Evolutionary conservation across 441 rosid species (phyloP).

Genomic region (Eutrema salsugineum): DNA sequence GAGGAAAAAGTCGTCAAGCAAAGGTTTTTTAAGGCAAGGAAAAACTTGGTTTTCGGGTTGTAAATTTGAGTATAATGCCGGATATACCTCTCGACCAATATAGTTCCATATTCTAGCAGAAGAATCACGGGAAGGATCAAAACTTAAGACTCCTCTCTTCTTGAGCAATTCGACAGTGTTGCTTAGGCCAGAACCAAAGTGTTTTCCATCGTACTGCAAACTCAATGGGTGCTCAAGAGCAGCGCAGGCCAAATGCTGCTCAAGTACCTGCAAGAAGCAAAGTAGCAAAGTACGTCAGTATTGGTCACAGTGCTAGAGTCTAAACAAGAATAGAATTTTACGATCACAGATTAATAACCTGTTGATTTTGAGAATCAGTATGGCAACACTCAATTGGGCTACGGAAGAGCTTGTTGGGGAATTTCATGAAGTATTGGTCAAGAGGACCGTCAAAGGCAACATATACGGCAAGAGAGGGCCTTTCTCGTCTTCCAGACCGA

Average conservation of each 20-base stretch:
- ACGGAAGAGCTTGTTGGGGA: conserved; percentile 75
- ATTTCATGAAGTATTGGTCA: conserved; percentile 90
- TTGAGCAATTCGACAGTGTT: conserved; percentile 49
- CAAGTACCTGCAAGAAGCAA: conserved; percentile 63
- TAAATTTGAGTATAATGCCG: neutral
- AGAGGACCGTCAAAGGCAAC: conserved; percentile 86
- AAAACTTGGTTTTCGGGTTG: neutral
- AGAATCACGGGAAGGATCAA: conserved; percentile 46
- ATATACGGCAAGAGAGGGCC: conserved; percentile 81
- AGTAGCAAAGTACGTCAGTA: conserved; percentile 19
- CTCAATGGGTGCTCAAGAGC: conserved; percentile 82
- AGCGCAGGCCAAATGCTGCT: conserved; percentile 86
- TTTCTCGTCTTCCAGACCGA: conserved; percentile 92
- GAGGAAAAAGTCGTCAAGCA: conserved; percentile 15
- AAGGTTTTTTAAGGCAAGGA: conserved; percentile 6
- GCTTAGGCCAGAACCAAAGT: conserved; percentile 66
- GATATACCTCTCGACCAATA: conserved; percentile 77
- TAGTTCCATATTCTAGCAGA: conserved; percentile 72
- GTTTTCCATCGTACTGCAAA: conserved; percentile 67
- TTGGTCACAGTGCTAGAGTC: neutral
- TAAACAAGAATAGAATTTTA: neutral
- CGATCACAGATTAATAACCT: conserved; percentile 43
- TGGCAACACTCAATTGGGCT: conserved; percentile 88
- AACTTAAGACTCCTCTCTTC: conserved; percentile 57
- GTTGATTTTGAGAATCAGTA: conserved; percentile 78